These are phyloP conservation scores for Murraya koenigii DNA, from an alignment of 345 rosid genomes.

Conservation along the genomic window DNA sequence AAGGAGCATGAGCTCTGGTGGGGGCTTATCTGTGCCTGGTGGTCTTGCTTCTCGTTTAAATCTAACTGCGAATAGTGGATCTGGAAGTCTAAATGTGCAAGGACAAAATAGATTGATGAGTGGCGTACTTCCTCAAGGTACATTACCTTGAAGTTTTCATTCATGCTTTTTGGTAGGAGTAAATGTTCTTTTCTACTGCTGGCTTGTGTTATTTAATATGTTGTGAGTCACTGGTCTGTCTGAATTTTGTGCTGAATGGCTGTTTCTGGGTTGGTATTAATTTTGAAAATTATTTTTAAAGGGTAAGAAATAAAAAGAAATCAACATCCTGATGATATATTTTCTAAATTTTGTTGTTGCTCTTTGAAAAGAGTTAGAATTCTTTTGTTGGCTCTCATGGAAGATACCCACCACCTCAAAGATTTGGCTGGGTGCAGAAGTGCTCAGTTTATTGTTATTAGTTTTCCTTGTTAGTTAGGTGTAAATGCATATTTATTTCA, in stretches of 20 bases:
- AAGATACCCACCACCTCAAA: neutral
- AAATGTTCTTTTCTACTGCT: neutral
- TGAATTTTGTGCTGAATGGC: neutral
- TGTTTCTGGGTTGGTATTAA: neutral
- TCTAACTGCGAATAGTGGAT: conserved; percentile 70
- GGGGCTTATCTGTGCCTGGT: conserved; percentile 84
- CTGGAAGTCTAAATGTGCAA: conserved; percentile 76
- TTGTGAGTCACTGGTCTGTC: neutral
- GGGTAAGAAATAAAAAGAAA: neutral
- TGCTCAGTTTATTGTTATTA: neutral
- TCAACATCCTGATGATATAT: neutral
- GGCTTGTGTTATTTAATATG: neutral
- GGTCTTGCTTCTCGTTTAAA: conserved; percentile 84
- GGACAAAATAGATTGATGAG: conserved; percentile 89
- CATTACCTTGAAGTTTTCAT: conserved; percentile 3
- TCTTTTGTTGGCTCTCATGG: neutral
- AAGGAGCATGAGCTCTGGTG: conserved; percentile 81
- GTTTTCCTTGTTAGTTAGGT: neutral
- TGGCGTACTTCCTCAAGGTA: conserved; percentile 93
- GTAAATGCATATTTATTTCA: neutral
- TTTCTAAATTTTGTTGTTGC: neutral
- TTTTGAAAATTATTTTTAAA: neutral
- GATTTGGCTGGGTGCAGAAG: neutral
- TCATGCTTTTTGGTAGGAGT: neutral
- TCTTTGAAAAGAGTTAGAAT: neutral